Evolutionary conservation across 805 yeast species (phyloP), one percentile per base, ranked within the genome.

Genomic region (Hanseniaspora pseudoguilliermondii): DNA sequence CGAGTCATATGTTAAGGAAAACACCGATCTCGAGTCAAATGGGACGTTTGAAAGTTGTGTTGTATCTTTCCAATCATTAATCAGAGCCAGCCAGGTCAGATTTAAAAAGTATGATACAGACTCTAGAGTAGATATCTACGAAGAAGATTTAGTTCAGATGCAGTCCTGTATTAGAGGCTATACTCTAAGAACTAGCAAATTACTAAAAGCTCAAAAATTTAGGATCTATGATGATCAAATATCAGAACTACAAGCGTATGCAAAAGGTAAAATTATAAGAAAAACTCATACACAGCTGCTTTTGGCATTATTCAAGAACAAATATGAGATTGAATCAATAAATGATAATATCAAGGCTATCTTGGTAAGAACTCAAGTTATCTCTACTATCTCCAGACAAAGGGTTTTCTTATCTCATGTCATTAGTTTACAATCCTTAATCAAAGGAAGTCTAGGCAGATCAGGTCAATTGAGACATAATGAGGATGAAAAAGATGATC

Each of bases 71-170:
- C 96, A 89, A 65, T 79, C 93, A 0, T 68, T 81, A 25, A 76
- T 86, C 18, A 73, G 87, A 60, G 95, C 93, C 20, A 81, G 86
- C 0, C 72, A 80, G 42, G 70, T 78, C 55, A 75, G 96, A 53
- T 85, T 82, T 64, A 69, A 71, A 21, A 71, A 82, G 70, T 81
- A 80, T 65, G 83, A 85, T 38, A 77, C 78, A 60, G 75, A 74
- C 57, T 82, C 82, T 58, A 75, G 84, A 72, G 64, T 85, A 32
- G 77, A 75, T 57, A 76, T 85, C 1, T 79, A 78, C 61, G 74
- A 74, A 7, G 76, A 75, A 13, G 79, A 77, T 23, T 63, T 83
- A 23, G 66, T 75, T 2, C 65, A 63, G 10, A 68, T 84, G 21
- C 81, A 80, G 61, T 69, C 83, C 0, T 61, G 73, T 0, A 68